These are phyloP conservation scores for Wickerhamiella spandovensis DNA, from an alignment of 805 yeast genomes.

Conservation along the genomic window DNA sequence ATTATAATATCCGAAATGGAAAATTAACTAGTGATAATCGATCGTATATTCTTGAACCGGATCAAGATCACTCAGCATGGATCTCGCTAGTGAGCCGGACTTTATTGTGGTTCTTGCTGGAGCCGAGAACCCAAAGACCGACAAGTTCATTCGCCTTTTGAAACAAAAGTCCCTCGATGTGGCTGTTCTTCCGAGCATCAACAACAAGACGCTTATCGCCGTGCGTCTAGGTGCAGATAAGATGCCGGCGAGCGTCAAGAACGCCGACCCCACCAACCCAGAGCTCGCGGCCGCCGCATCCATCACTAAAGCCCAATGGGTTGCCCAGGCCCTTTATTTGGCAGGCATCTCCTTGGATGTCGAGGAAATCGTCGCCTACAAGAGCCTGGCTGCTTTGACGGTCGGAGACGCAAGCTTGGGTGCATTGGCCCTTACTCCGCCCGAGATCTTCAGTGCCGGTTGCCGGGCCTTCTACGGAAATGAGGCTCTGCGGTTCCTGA, in stretches of 20 bases:
- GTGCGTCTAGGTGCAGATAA: background rate
- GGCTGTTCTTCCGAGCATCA: background rate
- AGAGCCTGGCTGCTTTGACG: background rate
- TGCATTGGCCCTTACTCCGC: background rate
- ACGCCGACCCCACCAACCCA: background rate
- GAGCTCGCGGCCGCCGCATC: background rate
- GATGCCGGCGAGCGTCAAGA: background rate
- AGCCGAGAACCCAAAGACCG: no score
- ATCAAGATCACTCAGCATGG: no score
- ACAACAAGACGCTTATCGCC: background rate
- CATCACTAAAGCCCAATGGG: background rate
- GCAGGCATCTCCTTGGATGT: background rate
- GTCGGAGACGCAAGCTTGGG: background rate
- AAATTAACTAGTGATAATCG: no score
- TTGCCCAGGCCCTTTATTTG: background rate
- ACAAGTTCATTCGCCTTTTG: background rate
- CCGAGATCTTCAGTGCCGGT: background rate
- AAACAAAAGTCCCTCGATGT: background rate
- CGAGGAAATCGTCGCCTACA: background rate
- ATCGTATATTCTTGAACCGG: no score
- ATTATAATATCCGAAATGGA: no score
- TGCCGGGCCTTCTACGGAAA: background rate
- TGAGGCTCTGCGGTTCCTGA: background rate
- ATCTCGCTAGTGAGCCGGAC: background rate
- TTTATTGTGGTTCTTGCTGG: background rate